Evolutionary conservation across 139 green algal species (phyloP), one percentile per base, ranked within the genome.

Genomic region (Tetradesmus lagerheimii): DNA sequence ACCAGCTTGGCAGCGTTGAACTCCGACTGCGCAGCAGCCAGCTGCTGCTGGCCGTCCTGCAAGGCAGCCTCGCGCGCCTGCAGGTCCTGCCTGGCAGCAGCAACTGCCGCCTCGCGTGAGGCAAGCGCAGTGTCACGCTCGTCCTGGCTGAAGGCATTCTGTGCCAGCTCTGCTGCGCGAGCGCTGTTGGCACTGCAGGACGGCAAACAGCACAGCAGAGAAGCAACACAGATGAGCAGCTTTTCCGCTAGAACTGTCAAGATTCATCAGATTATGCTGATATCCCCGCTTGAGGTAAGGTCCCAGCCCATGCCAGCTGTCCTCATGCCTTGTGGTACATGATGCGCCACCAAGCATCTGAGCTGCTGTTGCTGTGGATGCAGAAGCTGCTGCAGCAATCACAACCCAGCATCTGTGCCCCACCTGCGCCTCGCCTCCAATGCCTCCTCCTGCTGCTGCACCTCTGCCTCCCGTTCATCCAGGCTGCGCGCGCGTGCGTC

Each of bases 121-220:
- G 64, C 66, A n/a, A 87, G 57, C 34, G 45, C 8, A 12, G 64
- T 34, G 25, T 77, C 57, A 8, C 82, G 82, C 35, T 43, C 27
- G 38, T 87, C 82, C 20, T 71, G 53, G 1, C 14, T 57, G 38
- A 87, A 78, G 23, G 57, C 82, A 18, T 43, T 78, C 37, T 77
- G 57, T 20, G 82, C 82, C 23, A 87, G 57, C n/a, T 87, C 82
- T 25, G 82, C 64, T 50, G 82, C 82, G 25, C 82, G 82, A 11
- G 82, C 82, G 43, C 57, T 87, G 25, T 35, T 41, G 23, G 57
- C 82, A 35, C 82, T 87, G 38, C 81, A 86, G 41, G 15, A 43
- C 4, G 1, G 5, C 8, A 11, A 3, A 45, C 4, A 41, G 27
- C 4, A 20, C n/a, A 41, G 71, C 71, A 38, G 64, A 31, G 64